Percentiles rank a stretch among this genome's conserved stretches.
Evolutionary conservation across 306 rosid genomes (phyloP).

Genomic region (Sophora flavescens): DNA sequence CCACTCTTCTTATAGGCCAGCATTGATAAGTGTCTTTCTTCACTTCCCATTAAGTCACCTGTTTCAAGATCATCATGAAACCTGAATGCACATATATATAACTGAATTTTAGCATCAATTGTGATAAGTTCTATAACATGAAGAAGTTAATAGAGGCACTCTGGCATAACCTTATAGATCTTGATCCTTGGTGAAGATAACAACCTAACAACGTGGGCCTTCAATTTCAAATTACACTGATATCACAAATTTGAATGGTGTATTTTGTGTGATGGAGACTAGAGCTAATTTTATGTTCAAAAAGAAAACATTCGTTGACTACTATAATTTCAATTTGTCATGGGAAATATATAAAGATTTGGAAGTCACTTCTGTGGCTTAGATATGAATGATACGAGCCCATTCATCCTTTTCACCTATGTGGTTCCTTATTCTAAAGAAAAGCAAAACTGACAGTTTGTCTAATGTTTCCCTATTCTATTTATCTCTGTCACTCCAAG

Average conservation of each 20-base stretch:
- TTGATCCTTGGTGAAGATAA: too few species aligned
- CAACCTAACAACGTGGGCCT: too few species aligned
- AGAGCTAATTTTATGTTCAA: neutral
- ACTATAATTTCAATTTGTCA: neutral
- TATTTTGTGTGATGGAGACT: too few species aligned
- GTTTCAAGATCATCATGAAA: conserved; percentile 56
- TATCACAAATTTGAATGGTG: too few species aligned
- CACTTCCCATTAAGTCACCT: conserved; percentile 39
- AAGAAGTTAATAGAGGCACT: conserved; percentile 17
- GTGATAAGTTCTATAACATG: neutral
- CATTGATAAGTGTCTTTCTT: conserved; percentile 34
- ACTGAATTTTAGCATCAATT: conserved; percentile 41
- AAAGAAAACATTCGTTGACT: neutral
- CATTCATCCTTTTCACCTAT: conserved; percentile 13
- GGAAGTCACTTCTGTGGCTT: neutral
- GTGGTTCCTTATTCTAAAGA: conserved; percentile 3
- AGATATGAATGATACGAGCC: neutral
- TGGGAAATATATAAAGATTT: conserved; percentile 10
- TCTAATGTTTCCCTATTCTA: too few species aligned
- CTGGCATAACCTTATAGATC: too few species aligned
- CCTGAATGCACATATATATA: conserved; percentile 50
- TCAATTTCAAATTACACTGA: too few species aligned
- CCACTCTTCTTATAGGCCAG: conserved; percentile 27
- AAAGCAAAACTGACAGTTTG: conserved; percentile 46
- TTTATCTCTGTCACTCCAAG: too few species aligned